Conservation (phyloP, 768 basidiomycete species). For the Rhodotorula kratochvilovae region DNA sequence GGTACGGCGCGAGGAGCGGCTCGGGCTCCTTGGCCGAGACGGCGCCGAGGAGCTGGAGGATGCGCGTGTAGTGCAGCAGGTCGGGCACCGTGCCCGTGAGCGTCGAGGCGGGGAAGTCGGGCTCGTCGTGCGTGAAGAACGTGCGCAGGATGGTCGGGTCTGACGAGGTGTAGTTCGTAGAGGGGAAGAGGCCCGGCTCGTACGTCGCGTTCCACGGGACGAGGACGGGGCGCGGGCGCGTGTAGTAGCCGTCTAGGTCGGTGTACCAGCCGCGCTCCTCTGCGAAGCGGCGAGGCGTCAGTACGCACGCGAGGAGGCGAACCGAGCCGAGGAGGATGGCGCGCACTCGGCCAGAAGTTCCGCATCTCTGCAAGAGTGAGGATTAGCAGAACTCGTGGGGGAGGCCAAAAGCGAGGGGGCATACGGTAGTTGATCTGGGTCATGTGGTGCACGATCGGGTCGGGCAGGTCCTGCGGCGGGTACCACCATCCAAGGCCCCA, state of each 20-base stretch:
- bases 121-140: neutral
- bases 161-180: neutral
- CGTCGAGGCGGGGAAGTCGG: neutral
- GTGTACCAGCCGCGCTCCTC: neutral
- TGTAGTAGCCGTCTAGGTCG: neutral
- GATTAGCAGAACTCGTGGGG: neutral
- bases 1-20: neutral
- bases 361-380: neutral
- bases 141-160: neutral
- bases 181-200: neutral
- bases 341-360: neutral
- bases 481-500: neutral
- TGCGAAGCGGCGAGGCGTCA: neutral
- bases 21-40: neutral
- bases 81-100: neutral
- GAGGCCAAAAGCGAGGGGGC: neutral
- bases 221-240: neutral
- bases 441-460: neutral
- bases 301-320: neutral
- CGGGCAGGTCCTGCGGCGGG: neutral
- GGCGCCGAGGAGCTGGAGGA: neutral
- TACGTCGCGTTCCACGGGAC: neutral
- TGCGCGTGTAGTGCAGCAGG: neutral
- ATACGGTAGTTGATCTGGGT: neutral
- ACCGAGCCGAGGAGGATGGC: neutral